A percentile compares a stretch with the other conserved stretches of the same genome.
phyloP scores from a whole-genome alignment of 2,329 filamentous ascomycete species.

The Cercospora berteroae region DNA sequence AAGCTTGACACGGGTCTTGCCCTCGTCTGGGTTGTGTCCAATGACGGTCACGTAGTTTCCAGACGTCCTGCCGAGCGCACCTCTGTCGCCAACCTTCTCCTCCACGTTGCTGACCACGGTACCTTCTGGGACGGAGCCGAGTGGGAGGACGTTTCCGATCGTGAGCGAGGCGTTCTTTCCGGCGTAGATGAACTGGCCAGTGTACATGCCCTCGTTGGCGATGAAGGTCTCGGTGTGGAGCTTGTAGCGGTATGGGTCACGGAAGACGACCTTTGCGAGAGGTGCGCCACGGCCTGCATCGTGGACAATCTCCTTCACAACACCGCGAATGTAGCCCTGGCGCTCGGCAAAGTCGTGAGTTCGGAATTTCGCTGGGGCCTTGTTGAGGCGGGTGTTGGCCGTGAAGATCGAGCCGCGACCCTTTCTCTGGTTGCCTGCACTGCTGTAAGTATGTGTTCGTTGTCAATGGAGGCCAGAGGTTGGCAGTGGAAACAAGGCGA shows the following conservation, averaged over 20 bases:
- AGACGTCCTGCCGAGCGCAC: conserved; percentile 91
- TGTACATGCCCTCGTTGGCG: conserved; percentile 99
- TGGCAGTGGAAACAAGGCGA: neutral
- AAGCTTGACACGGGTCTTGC: conserved; percentile 99
- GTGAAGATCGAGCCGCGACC: conserved; percentile 77
- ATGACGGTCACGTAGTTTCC: conserved; percentile 99
- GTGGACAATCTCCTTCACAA: conserved; percentile 99
- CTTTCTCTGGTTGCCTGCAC: conserved; percentile 74
- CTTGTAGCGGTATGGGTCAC: conserved; percentile 98
- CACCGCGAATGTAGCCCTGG: conserved; percentile 95
- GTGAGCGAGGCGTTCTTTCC: conserved; percentile 97
- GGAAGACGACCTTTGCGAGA: conserved; percentile 94
- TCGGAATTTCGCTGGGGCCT: conserved; percentile 93
- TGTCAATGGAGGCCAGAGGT: conserved; percentile 5
- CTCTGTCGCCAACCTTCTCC: conserved; percentile 97
- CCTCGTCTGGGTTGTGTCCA: conserved; percentile 97
- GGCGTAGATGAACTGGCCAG: conserved; percentile 99
- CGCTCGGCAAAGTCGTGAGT: conserved; percentile 76
- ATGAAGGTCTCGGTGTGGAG: conserved; percentile 98
- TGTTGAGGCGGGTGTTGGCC: conserved; percentile 65
- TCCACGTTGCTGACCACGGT: conserved; percentile 99
- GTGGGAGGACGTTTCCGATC: conserved; percentile 95
- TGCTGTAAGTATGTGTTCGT: conserved; percentile 11
- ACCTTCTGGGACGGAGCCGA: conserved; percentile 94
- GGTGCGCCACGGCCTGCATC: conserved; percentile 97